phyloP scores from a whole-genome alignment of 2,329 filamentous ascomycete species.

The Metarhizium humberi region DNA sequence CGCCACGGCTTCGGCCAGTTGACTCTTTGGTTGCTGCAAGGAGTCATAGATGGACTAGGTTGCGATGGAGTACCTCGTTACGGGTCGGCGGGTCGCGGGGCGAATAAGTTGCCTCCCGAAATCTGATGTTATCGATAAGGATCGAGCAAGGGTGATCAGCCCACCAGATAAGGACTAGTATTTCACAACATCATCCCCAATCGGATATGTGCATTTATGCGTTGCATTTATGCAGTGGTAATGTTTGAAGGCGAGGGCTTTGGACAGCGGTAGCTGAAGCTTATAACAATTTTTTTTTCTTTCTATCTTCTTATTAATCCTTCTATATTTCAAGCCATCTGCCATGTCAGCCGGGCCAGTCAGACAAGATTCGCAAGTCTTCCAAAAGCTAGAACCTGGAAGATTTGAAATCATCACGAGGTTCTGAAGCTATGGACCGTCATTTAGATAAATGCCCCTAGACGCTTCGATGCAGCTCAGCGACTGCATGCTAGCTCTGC shows the following conservation, averaged over 20 bases:
- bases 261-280: too few relatives aligned
- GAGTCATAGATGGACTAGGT: not conserved
- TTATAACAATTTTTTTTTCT: too few relatives aligned
- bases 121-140: slow-evolving; percentile 8
- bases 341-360: not conserved
- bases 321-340: too few relatives aligned
- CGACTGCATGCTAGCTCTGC: not conserved
- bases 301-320: too few relatives aligned
- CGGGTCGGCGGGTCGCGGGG: not conserved
- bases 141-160: too few relatives aligned
- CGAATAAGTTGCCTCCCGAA: not conserved
- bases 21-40: slow-evolving; percentile 3
- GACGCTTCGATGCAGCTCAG: not conserved
- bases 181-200: not conserved
- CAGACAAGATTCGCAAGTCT: not conserved
- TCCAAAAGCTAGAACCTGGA: not conserved
- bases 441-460: not conserved
- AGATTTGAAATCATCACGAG: not conserved
- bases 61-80: not conserved
- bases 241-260: too few relatives aligned
- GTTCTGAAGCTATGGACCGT: not conserved
- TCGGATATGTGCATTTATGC: slow-evolving; percentile 2
- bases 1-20: slow-evolving; percentile 6
- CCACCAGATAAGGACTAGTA: too few relatives aligned
- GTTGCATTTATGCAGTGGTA: not conserved